Conservation (phyloP, 257 asterid species). For the Ilex asprella region DNA sequence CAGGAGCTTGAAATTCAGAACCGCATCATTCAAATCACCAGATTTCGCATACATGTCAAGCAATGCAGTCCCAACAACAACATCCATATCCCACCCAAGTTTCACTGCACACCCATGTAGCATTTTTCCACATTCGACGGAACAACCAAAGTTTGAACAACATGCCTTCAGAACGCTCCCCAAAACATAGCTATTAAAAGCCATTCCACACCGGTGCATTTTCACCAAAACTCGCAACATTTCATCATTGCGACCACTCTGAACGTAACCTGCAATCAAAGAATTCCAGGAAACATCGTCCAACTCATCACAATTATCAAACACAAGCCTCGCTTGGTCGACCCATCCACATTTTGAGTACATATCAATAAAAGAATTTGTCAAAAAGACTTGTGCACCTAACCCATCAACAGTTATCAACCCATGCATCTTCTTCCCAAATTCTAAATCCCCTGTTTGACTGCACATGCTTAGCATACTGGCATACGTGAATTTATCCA, state of each 20-base stretch:
- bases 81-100: no score
- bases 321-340: conserved; percentile 15
- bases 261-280: conserved; percentile 18
- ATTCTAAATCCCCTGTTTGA: not conserved
- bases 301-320: conserved; percentile 12
- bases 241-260: conserved; percentile 16
- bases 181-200: conserved; percentile 13
- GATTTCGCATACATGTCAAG: no score
- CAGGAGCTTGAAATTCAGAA: no score
- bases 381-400: conserved; percentile 10
- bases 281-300: conserved; percentile 23
- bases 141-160: conserved; percentile 7
- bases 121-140: conserved; percentile 17
- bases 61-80: no score
- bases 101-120: no score
- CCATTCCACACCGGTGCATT: conserved; percentile 14
- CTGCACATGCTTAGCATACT: conserved; percentile 21
- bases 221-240: conserved; percentile 15
- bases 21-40: no score
- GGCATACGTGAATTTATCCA: conserved; percentile 18
- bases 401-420: conserved; percentile 15
- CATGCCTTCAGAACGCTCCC: conserved; percentile 27
- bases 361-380: conserved; percentile 17
- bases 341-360: conserved; percentile 25
- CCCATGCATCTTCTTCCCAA: conserved; percentile 18